phyloP scores from a whole-genome alignment of 2,329 filamentous ascomycete species.

The Cadophora gregata region DNA sequence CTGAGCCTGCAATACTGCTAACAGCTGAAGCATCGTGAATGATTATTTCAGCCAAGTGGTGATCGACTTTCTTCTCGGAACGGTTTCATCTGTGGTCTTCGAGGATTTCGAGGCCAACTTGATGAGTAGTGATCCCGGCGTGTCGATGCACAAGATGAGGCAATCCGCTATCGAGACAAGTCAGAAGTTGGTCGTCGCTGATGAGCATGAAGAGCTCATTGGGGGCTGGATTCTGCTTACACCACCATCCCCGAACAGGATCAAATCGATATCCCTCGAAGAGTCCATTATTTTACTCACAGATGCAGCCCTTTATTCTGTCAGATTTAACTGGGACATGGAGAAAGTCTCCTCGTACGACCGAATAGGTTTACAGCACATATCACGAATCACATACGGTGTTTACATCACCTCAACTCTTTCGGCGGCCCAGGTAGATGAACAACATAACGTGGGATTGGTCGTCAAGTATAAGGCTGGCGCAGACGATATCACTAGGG shows the following conservation, averaged over 20 bases:
- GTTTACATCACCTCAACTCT: slow-evolving; percentile 92
- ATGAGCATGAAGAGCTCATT: slow-evolving; percentile 83
- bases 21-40: slow-evolving; percentile 79
- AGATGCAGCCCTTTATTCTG: slow-evolving; percentile 83
- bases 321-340: slow-evolving; percentile 91
- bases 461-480: slow-evolving; percentile 78
- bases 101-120: slow-evolving; percentile 94
- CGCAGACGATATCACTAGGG: slow-evolving; percentile 72
- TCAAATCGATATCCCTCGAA: slow-evolving; percentile 76
- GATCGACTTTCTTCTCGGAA: slow-evolving; percentile 92
- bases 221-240: slow-evolving; percentile 89
- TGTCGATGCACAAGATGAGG: slow-evolving; percentile 83
- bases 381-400: slow-evolving; percentile 77
- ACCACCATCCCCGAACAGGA: slow-evolving; percentile 72
- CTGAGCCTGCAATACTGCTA: not conserved
- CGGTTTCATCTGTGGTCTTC: slow-evolving; percentile 83
- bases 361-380: slow-evolving; percentile 76
- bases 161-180: slow-evolving; percentile 91
- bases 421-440: slow-evolving; percentile 77
- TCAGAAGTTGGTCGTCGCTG: slow-evolving; percentile 82
- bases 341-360: slow-evolving; percentile 96
- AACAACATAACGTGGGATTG: slow-evolving; percentile 81
- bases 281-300: slow-evolving; percentile 90
- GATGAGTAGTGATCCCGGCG: slow-evolving; percentile 89
- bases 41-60: slow-evolving; percentile 96